Evolutionary conservation across 768 basidiomycete genomes (phyloP).

Genomic region (Tricholoma saponaceum): DNA sequence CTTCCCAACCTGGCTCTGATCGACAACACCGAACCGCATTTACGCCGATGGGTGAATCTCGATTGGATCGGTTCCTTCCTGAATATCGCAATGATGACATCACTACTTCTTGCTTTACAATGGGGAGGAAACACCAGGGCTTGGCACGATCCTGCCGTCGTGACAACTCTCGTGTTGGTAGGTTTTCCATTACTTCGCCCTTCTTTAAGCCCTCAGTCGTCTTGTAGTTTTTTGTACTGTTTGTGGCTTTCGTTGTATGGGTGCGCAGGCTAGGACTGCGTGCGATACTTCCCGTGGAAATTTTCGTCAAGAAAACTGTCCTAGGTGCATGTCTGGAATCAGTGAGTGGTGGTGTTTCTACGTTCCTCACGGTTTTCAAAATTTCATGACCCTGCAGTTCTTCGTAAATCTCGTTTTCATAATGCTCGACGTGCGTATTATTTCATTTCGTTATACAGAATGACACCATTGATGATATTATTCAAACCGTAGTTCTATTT

Average conservation of each 20-base stretch:
- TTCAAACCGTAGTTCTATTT: not conserved
- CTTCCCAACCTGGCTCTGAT: too few species aligned
- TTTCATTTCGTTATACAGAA: not conserved
- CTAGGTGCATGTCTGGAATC: slow-evolving; percentile 24
- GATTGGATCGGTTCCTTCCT: too few species aligned
- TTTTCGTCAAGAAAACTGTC: slow-evolving; percentile 27
- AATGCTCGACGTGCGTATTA: not conserved
- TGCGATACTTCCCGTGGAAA: slow-evolving; percentile 34
- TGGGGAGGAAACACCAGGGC: too few species aligned
- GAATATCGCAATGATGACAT: too few species aligned
- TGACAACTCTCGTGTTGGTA: slow-evolving; percentile 14
- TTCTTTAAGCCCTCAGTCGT: not conserved
- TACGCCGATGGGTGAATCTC: too few species aligned
- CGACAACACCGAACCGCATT: too few species aligned
- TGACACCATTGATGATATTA: not conserved
- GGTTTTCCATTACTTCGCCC: not conserved
- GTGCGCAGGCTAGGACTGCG: slow-evolving; percentile 25
- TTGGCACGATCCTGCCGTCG: too few species aligned
- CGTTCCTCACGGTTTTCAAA: not conserved
- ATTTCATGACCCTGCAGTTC: not conserved
- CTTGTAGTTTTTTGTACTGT: slow-evolving; percentile 5
- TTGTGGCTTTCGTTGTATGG: slow-evolving; percentile 29
- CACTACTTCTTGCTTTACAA: too few species aligned
- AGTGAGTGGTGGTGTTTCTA: not conserved
- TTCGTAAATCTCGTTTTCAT: not conserved